Evolutionary conservation across 2,329 filamentous ascomycete genomes (phyloP).

Genomic region (Teratosphaeria nubilosa): DNA sequence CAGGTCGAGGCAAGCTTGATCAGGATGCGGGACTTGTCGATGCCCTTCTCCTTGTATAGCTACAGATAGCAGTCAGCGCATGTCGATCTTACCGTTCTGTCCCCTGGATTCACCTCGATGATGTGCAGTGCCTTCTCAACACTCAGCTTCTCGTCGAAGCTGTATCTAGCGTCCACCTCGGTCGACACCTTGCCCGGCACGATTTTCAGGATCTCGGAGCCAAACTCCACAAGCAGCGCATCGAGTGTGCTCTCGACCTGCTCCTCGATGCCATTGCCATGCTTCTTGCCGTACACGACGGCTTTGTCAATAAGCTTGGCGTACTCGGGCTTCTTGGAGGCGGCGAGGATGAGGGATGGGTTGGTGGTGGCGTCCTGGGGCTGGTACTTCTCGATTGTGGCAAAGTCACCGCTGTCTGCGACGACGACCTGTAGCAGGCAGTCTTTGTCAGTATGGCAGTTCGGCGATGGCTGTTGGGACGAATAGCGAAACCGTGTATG

Average conservation of each 20-base stretch:
- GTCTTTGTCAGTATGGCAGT: neutral
- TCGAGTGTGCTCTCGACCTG: conserved; percentile 88
- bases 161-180: conserved; percentile 92
- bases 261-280: conserved; percentile 56
- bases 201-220: conserved; percentile 92
- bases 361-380: conserved; percentile 99
- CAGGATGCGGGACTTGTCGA: conserved; percentile 85
- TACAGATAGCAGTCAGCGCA: conserved; percentile 33
- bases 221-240: conserved; percentile 92
- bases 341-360: conserved; percentile 94
- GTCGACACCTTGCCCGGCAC: conserved; percentile 98
- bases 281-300: conserved; percentile 73
- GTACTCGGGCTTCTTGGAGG: conserved; percentile 96
- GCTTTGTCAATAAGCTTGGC: conserved; percentile 81
- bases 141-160: conserved; percentile 86
- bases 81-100: neutral
- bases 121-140: conserved; percentile 95
- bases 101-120: conserved; percentile 62
- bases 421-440: conserved; percentile 62
- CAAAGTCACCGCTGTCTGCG: conserved; percentile 78
- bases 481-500: neutral
- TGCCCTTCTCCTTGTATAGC: conserved; percentile 90
- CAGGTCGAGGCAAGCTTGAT: conserved; percentile 99
- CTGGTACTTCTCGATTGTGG: conserved; percentile 98
- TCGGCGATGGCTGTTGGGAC: conserved; percentile 3